Evolutionary conservation across 352 stramenopile species (phyloP).

Genomic region (Pythium phragmiticola): DNA sequence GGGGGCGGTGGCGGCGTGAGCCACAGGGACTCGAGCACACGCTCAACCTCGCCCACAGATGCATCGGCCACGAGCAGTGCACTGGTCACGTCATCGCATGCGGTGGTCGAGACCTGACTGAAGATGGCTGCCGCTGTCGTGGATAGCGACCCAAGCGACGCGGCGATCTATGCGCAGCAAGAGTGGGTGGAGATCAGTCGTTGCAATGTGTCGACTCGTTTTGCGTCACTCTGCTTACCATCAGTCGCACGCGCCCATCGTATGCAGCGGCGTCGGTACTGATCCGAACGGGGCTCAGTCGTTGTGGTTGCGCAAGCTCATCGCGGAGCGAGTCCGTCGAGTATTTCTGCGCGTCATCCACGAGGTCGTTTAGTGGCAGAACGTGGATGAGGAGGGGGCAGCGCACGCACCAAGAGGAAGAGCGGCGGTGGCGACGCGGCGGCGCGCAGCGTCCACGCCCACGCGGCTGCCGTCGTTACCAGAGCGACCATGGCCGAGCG

Average conservation of each 20-base stretch:
- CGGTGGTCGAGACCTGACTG: neutral
- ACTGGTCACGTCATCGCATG: neutral
- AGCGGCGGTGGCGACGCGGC: neutral
- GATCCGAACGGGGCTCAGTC: neutral
- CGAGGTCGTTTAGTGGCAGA: neutral
- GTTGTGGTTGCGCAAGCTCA: neutral
- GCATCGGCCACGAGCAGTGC: slow-evolving; percentile 1
- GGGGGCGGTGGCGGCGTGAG: neutral
- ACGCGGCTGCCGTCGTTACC: neutral
- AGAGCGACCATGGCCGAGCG: neutral
- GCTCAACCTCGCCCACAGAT: neutral
- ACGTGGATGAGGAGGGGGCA: neutral
- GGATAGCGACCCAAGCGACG: neutral
- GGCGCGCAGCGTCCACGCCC: neutral
- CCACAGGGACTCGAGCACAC: slow-evolving; percentile 5
- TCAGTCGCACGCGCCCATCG: neutral
- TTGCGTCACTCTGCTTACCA: neutral
- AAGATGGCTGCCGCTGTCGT: neutral
- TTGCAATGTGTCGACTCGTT: neutral
- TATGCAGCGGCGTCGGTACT: neutral
- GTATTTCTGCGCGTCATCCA: neutral
- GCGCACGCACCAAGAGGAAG: slow-evolving; percentile 1
- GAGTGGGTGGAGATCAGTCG: neutral
- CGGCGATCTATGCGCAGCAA: neutral
- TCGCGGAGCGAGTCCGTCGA: neutral